A percentile compares a stretch with the other conserved stretches of the same genome.
Conservation (phyloP, 83 land plant genomes). For the Larix sibirica region DNA sequence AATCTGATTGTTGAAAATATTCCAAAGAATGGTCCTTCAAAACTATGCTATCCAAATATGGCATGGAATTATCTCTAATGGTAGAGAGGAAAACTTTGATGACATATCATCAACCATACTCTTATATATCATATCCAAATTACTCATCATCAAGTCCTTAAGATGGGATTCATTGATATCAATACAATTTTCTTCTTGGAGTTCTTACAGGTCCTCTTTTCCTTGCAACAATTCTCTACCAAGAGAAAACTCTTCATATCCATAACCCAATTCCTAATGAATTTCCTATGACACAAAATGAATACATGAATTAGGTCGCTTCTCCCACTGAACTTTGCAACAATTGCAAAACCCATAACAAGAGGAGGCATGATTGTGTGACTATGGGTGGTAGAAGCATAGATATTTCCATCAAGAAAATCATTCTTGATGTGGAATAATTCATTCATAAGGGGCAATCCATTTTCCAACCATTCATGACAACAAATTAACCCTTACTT, state of each 20-base stretch:
- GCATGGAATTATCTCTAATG: conserved; percentile 71
- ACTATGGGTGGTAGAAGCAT: not conserved
- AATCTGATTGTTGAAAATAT: conserved; percentile 60
- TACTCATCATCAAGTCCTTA: conserved; percentile 73
- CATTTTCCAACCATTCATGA: not conserved
- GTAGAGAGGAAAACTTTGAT: conserved; percentile 65
- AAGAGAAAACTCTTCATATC: conserved; percentile 3
- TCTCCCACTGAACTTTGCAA: conserved; percentile 33
- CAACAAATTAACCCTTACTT: not conserved
- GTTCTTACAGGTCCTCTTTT: conserved; percentile 38
- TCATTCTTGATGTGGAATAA: not conserved
- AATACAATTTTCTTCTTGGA: conserved; percentile 67
- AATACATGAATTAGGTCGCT: conserved; percentile 32
- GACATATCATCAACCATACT: conserved; percentile 68
- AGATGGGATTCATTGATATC: conserved; percentile 65
- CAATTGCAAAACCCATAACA: conserved; percentile 33
- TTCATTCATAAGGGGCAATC: not conserved
- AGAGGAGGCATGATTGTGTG: not conserved
- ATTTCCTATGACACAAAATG: conserved; percentile 24
- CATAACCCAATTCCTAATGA: conserved; percentile 11
- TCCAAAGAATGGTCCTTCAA: conserved; percentile 47
- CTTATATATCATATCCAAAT: too few relatives aligned
- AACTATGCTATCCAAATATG: conserved; percentile 37
- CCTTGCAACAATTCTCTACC: conserved; percentile 14
- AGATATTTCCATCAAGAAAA: not conserved